Percentiles rank a stretch among this genome's conserved stretches.
phyloP scores from a whole-genome alignment of 2,329 filamentous ascomycete species.

The Arthrobotrys sphaeroides region DNA sequence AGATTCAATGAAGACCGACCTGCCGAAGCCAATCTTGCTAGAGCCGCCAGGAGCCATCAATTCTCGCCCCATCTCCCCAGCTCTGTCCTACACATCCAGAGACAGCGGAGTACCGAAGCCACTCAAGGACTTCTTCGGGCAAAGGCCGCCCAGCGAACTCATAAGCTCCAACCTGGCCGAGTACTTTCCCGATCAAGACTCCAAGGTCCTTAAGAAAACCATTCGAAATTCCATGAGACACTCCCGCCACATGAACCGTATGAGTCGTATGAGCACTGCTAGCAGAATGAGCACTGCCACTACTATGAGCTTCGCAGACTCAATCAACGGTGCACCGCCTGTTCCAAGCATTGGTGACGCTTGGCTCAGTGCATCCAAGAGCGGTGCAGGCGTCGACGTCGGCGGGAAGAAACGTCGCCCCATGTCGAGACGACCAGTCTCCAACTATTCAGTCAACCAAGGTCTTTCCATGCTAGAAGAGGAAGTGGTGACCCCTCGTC shows the following conservation, averaged over 20 bases:
- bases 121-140: slow-evolving; percentile 76
- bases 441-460: slow-evolving; percentile 36
- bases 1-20: slow-evolving; percentile 12
- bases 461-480: slow-evolving; percentile 42
- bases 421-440: slow-evolving; percentile 37
- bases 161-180: slow-evolving; percentile 96
- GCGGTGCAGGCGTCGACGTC: slow-evolving; percentile 37
- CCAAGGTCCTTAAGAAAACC: slow-evolving; percentile 94
- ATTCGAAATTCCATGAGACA: slow-evolving; percentile 90
- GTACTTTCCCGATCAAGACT: slow-evolving; percentile 94
- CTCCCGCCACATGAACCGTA: slow-evolving; percentile 72
- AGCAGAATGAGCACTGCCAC: slow-evolving; percentile 95
- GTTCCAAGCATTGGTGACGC: slow-evolving; percentile 94
- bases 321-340: slow-evolving; percentile 88
- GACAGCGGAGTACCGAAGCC: slow-evolving; percentile 58
- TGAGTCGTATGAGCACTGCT: slow-evolving; percentile 85
- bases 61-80: slow-evolving; percentile 80
- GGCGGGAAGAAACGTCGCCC: slow-evolving; percentile 46
- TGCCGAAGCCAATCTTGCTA: slow-evolving; percentile 25
- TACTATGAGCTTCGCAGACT: slow-evolving; percentile 91
- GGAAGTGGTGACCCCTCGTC: slow-evolving; percentile 47
- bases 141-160: slow-evolving; percentile 92
- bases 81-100: slow-evolving; percentile 68
- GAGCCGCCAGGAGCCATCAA: slow-evolving; percentile 39
- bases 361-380: slow-evolving; percentile 72